phyloP scores from a whole-genome alignment of 805 yeast species.

The Candida silvatica region DNA sequence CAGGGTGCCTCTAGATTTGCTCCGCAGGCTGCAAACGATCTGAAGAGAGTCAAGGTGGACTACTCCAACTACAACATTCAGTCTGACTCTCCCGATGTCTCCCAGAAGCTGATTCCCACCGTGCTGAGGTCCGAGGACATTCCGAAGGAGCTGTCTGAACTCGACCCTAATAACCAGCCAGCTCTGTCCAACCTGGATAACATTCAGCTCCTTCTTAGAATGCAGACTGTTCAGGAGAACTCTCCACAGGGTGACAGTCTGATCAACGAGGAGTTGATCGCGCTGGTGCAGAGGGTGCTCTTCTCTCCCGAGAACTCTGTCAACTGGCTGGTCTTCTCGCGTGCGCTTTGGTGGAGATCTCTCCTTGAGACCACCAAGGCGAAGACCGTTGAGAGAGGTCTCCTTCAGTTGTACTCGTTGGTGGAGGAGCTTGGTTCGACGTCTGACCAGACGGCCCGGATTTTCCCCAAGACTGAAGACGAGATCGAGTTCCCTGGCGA shows the following conservation, averaged over 20 bases:
- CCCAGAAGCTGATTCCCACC: slow-evolving; percentile 48
- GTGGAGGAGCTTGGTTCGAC: slow-evolving; percentile 81
- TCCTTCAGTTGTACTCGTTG: slow-evolving; percentile 83
- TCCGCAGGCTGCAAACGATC: slow-evolving; percentile 20
- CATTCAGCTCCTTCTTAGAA: slow-evolving; percentile 63
- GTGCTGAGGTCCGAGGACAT: slow-evolving; percentile 55
- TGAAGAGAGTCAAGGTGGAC: slow-evolving; percentile 35
- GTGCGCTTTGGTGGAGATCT: slow-evolving; percentile 88
- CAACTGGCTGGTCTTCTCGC: slow-evolving; percentile 72
- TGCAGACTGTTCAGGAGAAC: slow-evolving; percentile 53
- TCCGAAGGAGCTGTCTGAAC: slow-evolving; percentile 38
- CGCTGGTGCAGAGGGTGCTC: slow-evolving; percentile 66
- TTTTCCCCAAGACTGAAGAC: slow-evolving; percentile 35
- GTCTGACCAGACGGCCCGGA: slow-evolving; percentile 40
- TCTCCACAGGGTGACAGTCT: slow-evolving; percentile 66
- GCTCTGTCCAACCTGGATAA: slow-evolving; percentile 58
- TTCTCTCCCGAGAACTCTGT: slow-evolving; percentile 37
- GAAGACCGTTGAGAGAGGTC: slow-evolving; percentile 88
- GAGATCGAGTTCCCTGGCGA: slow-evolving; percentile 17
- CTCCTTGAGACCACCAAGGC: slow-evolving; percentile 71
- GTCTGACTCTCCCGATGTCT: slow-evolving; percentile 11
- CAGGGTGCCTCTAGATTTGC: no score
- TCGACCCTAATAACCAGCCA: slow-evolving; percentile 85
- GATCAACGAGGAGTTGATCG: slow-evolving; percentile 75
- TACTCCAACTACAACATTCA: slow-evolving; percentile 12